Evolutionary conservation across 306 rosid genomes (phyloP).

Genomic region (Ammopiptanthus mongolicus): DNA sequence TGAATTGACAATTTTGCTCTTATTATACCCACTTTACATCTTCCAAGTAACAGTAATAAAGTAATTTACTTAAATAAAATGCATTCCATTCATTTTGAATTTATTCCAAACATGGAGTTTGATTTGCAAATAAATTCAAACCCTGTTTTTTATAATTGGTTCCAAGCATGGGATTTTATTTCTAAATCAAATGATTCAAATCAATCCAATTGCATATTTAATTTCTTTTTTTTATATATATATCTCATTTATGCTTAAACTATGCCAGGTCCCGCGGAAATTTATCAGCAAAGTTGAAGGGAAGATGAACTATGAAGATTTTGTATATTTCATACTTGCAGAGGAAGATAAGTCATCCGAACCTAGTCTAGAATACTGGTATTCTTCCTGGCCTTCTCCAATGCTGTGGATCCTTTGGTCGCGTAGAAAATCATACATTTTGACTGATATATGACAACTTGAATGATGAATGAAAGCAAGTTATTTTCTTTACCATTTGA

Average conservation of each 20-base stretch:
- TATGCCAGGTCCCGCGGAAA: conserved; percentile 75
- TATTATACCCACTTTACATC: background rate
- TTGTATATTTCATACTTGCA: conserved; percentile 92
- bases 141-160: background rate
- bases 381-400: conserved; percentile 30
- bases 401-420: conserved; percentile 15
- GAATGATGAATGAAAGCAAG: conserved; percentile 15
- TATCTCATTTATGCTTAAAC: conserved; percentile 6
- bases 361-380: conserved; percentile 99
- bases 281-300: conserved; percentile 90
- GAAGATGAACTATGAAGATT: conserved; percentile 98
- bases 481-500: conserved; percentile 3
- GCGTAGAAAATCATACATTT: conserved; percentile 1
- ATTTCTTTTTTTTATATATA: background rate
- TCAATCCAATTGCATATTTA: background rate
- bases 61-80: background rate
- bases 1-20: background rate
- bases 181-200: background rate
- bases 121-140: background rate
- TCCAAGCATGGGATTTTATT: background rate
- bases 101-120: conserved; percentile 14
- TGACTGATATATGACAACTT: conserved; percentile 14
- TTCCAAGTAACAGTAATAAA: background rate
- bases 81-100: conserved; percentile 1
- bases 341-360: conserved; percentile 97